These are phyloP conservation scores for Russula earlei DNA, from an alignment of 768 basidiomycete genomes.

Conservation along the genomic window DNA sequence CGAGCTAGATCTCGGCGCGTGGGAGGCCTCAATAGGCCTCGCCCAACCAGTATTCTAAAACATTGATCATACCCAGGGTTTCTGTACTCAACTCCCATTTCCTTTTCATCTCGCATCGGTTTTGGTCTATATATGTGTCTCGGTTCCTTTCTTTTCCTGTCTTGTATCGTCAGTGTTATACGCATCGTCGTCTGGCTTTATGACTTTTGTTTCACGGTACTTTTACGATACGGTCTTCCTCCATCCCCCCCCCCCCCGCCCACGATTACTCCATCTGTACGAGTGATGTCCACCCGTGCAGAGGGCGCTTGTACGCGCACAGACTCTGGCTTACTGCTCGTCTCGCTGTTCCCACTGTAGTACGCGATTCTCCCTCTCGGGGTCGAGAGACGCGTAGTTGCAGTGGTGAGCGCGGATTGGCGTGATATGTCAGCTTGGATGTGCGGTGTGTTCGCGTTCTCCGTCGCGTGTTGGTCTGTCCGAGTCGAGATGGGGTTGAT, in stretches of 20 bases:
- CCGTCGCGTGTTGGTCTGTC: not conserved
- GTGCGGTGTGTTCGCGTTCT: constrained; percentile 4
- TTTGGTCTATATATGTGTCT: constrained; percentile 6
- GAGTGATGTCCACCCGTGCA: not conserved
- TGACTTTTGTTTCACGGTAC: constrained; percentile 3
- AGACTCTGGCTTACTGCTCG: constrained; percentile 16
- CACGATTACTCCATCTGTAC: not conserved
- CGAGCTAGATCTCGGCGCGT: constrained; percentile 25
- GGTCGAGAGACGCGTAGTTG: constrained; percentile 36
- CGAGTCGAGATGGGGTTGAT: not conserved
- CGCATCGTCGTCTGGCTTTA: not conserved
- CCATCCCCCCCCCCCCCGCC: not conserved
- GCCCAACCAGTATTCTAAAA: constrained; percentile 23
- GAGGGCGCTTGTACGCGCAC: not conserved
- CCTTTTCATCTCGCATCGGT: constrained; percentile 14
- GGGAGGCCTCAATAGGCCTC: constrained; percentile 15
- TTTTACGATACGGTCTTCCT: not conserved
- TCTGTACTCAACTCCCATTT: constrained; percentile 16
- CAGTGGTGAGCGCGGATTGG: constrained; percentile 40
- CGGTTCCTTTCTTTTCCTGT: constrained; percentile 15
- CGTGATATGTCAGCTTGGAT: constrained; percentile 10
- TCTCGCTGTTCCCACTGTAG: constrained; percentile 26
- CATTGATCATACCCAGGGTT: not conserved
- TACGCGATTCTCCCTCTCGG: constrained; percentile 38
- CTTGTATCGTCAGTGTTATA: constrained; percentile 4